Evolutionary conservation across 2,329 filamentous ascomycete species (phyloP), one percentile per base, ranked within the genome.

Genomic region (Colletotrichum brevisporum): DNA sequence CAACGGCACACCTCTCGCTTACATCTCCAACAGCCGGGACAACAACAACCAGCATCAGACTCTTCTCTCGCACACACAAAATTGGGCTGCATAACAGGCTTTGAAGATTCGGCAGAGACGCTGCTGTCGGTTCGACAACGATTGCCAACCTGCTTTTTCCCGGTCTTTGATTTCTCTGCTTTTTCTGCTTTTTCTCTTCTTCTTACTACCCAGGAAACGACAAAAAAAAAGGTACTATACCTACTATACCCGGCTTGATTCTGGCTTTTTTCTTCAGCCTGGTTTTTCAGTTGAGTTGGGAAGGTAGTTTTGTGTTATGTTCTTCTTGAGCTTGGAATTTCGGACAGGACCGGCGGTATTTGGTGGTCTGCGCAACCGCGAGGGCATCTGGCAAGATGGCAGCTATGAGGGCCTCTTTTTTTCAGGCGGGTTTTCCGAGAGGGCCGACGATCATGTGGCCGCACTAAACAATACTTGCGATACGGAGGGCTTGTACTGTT

Each of bases 401-500:
- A 12, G 36, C 9, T 43, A 16, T 12, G n/a, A 39, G 12, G 57
- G 27, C 47, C 50, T 27, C 41, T 60, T 60, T 39, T 51, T 51
- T 36, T 36, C 31, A 36, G 9, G 10, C n/a, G 16, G 41, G 45
- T n/a, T 48, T 48, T 18, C n/a, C 45, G n/a, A 21, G 18, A 48
- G 8, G 9, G 45, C 4, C 15, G 6, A n/a, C n/a, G 18, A 10
- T n/a, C 18, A 48, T 10, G 13, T 36, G 31, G 31, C 31, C 10
- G 31, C 1, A 36, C 4, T n/a, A 45, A 13, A 45, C 10, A n/a
- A 45, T 6, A 48, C 45, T 48, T 48, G 16, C 45, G 45, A 21
- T 10, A 48, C 18, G 18, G n/a, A 48, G 45, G 10, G 45, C n/a
- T 48, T n/a, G 45, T 48, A 24, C 2, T 24, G 18, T 48, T 15